Conservation (phyloP, 2,329 filamentous ascomycete species). For the Trichophyton rubrum region DNA sequence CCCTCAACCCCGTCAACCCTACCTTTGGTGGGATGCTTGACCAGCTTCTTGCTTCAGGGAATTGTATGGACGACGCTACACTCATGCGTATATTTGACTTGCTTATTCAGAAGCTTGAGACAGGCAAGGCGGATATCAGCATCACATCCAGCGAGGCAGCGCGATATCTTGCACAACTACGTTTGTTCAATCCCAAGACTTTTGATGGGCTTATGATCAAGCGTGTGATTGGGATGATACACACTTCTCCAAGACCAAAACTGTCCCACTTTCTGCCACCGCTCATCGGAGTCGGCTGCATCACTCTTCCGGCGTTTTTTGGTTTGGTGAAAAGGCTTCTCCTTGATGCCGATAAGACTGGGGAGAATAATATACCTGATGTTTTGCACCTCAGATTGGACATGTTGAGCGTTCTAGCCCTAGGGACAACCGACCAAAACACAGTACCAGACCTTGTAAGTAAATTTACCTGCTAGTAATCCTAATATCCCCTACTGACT, state of each 20-base stretch:
- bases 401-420: constrained; percentile 1
- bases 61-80: constrained; percentile 35
- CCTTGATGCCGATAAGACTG: constrained; percentile 12
- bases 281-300: constrained; percentile 35
- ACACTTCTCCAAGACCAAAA: constrained; percentile 22
- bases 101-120: constrained; percentile 28
- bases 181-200: constrained; percentile 32
- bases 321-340: constrained; percentile 25
- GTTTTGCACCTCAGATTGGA: constrained; percentile 6
- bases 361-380: constrained; percentile 9
- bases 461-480: background rate
- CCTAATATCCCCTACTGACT: background rate
- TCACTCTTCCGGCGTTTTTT: constrained; percentile 32
- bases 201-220: constrained; percentile 33
- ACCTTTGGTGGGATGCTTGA: constrained; percentile 35
- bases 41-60: constrained; percentile 34
- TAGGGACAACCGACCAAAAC: background rate
- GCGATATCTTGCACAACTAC: constrained; percentile 32
- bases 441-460: constrained; percentile 22
- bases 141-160: constrained; percentile 27
- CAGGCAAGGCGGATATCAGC: constrained; percentile 18
- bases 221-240: constrained; percentile 31
- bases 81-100: constrained; percentile 32
- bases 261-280: constrained; percentile 26
- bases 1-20: constrained; percentile 27